Conservation (phyloP, 805 yeast species). For the Kazachstania viticola region DNA sequence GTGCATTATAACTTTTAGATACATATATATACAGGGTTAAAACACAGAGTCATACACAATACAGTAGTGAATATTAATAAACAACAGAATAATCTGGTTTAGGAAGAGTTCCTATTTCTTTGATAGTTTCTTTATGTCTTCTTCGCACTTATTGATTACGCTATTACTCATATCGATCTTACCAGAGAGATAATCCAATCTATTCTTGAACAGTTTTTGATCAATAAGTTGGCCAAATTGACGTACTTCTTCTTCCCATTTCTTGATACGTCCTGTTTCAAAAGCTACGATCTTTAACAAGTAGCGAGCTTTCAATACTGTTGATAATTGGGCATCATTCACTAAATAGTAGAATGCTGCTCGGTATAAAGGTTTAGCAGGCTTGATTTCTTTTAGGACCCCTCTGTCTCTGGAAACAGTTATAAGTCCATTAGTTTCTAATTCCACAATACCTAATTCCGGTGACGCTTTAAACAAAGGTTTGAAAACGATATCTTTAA, state of each 20-base stretch:
- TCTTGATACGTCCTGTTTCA: slow-evolving; percentile 51
- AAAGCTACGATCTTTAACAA: slow-evolving; percentile 40
- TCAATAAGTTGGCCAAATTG: slow-evolving; percentile 41
- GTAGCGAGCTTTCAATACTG: slow-evolving; percentile 54
- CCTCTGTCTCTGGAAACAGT: slow-evolving; percentile 69
- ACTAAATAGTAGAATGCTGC: slow-evolving; percentile 68
- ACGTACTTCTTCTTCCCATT: slow-evolving; percentile 62
- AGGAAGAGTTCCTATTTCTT: slow-evolving; percentile 3
- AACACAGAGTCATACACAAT: too few relatives aligned
- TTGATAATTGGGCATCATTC: slow-evolving; percentile 42
- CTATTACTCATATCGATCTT: slow-evolving; percentile 55
- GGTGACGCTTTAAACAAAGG: slow-evolving; percentile 51
- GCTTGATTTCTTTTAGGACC: slow-evolving; percentile 46
- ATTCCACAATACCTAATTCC: slow-evolving; percentile 45
- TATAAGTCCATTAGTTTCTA: slow-evolving; percentile 74
- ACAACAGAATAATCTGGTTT: too few relatives aligned
- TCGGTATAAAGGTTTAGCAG: slow-evolving; percentile 75
- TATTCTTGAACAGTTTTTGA: slow-evolving; percentile 41
- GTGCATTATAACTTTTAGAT: too few relatives aligned
- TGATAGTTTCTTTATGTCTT: slow-evolving; percentile 28
- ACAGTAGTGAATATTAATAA: too few relatives aligned
- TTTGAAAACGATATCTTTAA: slow-evolving; percentile 39
- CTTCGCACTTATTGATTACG: slow-evolving; percentile 39
- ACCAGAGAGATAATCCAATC: slow-evolving; percentile 54
- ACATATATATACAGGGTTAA: too few relatives aligned